phyloP scores from a whole-genome alignment of 2,329 filamentous ascomycete genomes.

The Scolecobasidium constrictum region DNA sequence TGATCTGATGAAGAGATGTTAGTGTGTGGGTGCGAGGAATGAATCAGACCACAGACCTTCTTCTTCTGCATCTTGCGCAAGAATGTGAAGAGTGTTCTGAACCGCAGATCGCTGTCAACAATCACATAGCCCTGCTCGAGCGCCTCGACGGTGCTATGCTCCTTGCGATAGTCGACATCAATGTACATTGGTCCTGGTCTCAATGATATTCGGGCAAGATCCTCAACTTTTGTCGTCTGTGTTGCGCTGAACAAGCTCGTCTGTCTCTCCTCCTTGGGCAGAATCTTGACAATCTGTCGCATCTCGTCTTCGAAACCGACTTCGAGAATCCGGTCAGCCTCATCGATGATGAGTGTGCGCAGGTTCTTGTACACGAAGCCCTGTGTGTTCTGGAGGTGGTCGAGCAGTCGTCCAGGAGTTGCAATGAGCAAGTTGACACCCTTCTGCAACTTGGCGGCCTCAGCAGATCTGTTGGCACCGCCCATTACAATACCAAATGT shows the following conservation, averaged over 20 bases:
- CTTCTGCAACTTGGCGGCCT: conserved; percentile 88
- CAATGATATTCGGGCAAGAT: conserved; percentile 87
- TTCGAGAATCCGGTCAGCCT: conserved; percentile 92
- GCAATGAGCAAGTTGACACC: conserved; percentile 92
- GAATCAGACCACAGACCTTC: conserved; percentile 63
- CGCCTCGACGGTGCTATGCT: conserved; percentile 84
- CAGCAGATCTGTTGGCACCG: conserved; percentile 79
- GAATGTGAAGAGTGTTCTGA: conserved; percentile 89
- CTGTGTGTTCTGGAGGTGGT: conserved; percentile 87
- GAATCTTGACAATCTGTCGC: conserved; percentile 88
- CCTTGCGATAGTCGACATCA: conserved; percentile 85
- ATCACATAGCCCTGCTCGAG: conserved; percentile 94
- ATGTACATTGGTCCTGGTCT: conserved; percentile 88
- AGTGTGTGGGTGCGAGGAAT: conserved; percentile 49
- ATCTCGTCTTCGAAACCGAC: conserved; percentile 99
- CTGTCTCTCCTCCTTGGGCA: conserved; percentile 77
- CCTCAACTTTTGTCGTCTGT: conserved; percentile 96
- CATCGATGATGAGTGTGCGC: conserved; percentile 86
- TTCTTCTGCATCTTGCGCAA: conserved; percentile 86
- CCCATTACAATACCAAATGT: conserved; percentile 96
- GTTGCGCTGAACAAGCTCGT: conserved; percentile 99
- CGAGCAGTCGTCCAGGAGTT: conserved; percentile 82
- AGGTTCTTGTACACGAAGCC: conserved; percentile 88
- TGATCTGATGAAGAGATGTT: conserved; percentile 58
- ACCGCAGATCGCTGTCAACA: conserved; percentile 87